These are phyloP conservation scores for Rasamsonia emersonii DNA, from an alignment of 2,329 filamentous ascomycete genomes.

Conservation along the genomic window DNA sequence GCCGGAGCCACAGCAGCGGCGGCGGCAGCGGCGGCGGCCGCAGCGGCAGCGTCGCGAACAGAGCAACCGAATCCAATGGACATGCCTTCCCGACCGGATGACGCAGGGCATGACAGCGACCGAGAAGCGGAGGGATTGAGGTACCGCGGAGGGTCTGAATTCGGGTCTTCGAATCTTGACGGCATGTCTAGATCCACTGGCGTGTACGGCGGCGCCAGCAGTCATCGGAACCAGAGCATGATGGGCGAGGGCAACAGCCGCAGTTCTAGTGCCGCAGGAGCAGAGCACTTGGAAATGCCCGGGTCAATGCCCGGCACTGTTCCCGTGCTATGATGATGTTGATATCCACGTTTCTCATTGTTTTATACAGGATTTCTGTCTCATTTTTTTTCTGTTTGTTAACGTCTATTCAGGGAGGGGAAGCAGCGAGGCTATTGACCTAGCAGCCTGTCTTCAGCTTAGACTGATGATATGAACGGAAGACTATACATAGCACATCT, in stretches of 20 bases:
- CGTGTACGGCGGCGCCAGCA: conserved; percentile 25
- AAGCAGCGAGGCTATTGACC: too few species aligned
- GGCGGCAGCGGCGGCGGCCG: conserved; percentile 14
- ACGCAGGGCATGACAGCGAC: conserved; percentile 7
- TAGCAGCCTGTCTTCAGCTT: too few species aligned
- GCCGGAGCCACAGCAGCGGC: conserved; percentile 9
- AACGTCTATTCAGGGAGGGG: too few species aligned
- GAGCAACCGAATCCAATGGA: conserved; percentile 20
- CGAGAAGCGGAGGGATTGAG: conserved; percentile 25
- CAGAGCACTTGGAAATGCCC: conserved; percentile 31
- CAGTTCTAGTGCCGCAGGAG: conserved; percentile 11
- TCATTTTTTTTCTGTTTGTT: too few species aligned
- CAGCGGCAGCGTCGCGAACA: conserved; percentile 22
- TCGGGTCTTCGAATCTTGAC: conserved; percentile 20
- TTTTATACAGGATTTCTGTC: too few species aligned
- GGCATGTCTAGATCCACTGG: conserved; percentile 25
- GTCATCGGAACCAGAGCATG: conserved; percentile 23
- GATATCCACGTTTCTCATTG: too few species aligned
- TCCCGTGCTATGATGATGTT: conserved; percentile 13
- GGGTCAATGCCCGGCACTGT: conserved; percentile 26
- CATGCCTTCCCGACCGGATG: conserved; percentile 14
- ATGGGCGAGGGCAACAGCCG: conserved; percentile 22
- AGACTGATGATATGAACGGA: too few species aligned
- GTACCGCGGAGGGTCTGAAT: conserved; percentile 21
- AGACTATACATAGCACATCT: too few species aligned